Base-by-base conservation (phyloP, 2,329 filamentous ascomycete genomes). In the Clonostachys solani region DNA sequence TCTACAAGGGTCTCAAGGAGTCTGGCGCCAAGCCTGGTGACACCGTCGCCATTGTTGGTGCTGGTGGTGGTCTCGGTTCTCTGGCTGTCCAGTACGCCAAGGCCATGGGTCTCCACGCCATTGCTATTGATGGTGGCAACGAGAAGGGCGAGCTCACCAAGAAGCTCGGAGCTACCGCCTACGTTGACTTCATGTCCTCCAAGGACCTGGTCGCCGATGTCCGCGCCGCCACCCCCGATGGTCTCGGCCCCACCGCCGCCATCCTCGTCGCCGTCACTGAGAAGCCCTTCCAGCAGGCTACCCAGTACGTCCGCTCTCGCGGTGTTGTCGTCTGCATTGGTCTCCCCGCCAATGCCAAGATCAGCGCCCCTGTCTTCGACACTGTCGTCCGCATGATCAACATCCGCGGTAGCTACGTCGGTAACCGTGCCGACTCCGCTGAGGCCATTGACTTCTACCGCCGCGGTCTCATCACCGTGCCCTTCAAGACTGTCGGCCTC, bases 241-340 rank as follows among this genome's bases (percentile, higher is more conserved):
- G 89, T 17, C 78, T 89, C 15, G 92, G 92, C 45, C 91, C 92
- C 6, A 87, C 95, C 60, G 92, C 90, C 37, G 91, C 92, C 51
- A 76, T 96, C 55, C 77, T 96, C 41, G 82, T 96, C 50, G 92
- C 92, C 51, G 91, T 89, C 45, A 81, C 77, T 58, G 92, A 96
- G 79, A 89, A 86, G 75, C 92, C 92, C 46, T 96, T 96, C 84
- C 90, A 96, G 73, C 92, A 96, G 74, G 92, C 92, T 40, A 84
- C 89, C 43, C 84, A 81, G 68, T 96, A 96, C 69, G 86, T 96
- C 52, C 87, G 92, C 50, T 80, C 89, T 47, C 83, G 84, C 50
- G 92, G 92, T 50, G 80, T 82, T 37, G 87, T 96, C 61, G 81
- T 96, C 52, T 92, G 89, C 70, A 94, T 97, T 60, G 92, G 92